phyloP scores from a whole-genome alignment of 73 alveolate species.

The Stentor coeruleus region DNA sequence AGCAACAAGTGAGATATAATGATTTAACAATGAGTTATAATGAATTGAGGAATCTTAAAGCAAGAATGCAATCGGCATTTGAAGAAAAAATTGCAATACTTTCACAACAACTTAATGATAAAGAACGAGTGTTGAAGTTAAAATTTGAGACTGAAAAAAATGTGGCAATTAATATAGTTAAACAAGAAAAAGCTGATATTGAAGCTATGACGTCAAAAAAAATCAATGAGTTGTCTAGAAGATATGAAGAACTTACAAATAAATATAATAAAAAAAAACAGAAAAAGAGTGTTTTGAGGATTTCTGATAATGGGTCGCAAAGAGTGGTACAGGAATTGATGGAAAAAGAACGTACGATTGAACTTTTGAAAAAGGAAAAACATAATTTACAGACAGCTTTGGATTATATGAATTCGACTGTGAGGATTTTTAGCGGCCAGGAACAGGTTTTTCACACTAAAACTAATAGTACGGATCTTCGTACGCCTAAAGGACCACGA shows the following conservation, averaged over 20 bases:
- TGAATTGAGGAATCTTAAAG: too few species aligned
- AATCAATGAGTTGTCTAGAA: neutral
- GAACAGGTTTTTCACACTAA: neutral
- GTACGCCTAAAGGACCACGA: neutral
- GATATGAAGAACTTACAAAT: neutral
- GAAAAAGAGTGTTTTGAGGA: neutral
- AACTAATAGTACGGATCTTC: neutral
- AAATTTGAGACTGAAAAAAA: neutral
- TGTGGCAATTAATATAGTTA: neutral
- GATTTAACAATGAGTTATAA: neutral
- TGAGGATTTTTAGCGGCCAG: neutral
- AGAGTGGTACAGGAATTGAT: neutral
- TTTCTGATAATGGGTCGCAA: neutral
- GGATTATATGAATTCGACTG: slow-evolving; percentile 1
- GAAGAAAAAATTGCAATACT: neutral
- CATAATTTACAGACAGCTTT: neutral
- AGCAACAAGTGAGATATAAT: too few species aligned
- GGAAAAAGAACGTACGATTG: neutral
- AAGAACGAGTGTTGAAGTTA: neutral
- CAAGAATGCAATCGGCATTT: neutral
- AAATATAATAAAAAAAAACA: too few species aligned
- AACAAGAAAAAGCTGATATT: neutral
- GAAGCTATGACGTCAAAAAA: neutral
- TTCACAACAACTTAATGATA: neutral
- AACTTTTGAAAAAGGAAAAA: neutral